These are phyloP conservation scores for Botryotinia globosa DNA, from an alignment of 2,329 filamentous ascomycete genomes.

Conservation along the genomic window DNA sequence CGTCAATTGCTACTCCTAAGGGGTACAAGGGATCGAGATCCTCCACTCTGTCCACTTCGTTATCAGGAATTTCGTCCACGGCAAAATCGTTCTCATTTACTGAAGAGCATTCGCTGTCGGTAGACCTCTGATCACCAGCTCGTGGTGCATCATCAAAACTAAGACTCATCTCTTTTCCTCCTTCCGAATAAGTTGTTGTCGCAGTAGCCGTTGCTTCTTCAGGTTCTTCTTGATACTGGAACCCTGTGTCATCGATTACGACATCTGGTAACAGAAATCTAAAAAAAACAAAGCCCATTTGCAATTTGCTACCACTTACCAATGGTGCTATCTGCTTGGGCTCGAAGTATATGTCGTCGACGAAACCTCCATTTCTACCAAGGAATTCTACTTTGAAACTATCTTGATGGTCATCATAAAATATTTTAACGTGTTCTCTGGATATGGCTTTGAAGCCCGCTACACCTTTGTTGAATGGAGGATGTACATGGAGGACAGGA, in stretches of 20 bases:
- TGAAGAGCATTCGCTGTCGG: conserved; percentile 22
- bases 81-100: conserved; percentile 30
- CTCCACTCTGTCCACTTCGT: conserved; percentile 27
- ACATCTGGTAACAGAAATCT: conserved; percentile 66
- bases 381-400: conserved; percentile 61
- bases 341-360: conserved; percentile 56
- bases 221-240: conserved; percentile 49
- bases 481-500: conserved; percentile 70
- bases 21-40: conserved; percentile 9
- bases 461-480: conserved; percentile 59
- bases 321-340: conserved; percentile 56
- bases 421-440: conserved; percentile 68
- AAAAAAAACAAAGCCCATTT: conserved; percentile 69
- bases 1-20: conserved; percentile 25
- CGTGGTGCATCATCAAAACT: conserved; percentile 65
- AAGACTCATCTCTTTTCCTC: conserved; percentile 67
- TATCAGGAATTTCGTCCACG: conserved; percentile 30
- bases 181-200: conserved; percentile 48
- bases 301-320: conserved; percentile 62
- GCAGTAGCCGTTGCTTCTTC: conserved; percentile 35
- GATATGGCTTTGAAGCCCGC: conserved; percentile 70
- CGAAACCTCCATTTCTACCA: conserved; percentile 66
- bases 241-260: conserved; percentile 55
- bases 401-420: conserved; percentile 61
- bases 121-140: conserved; percentile 49